Conservation (phyloP, 306 rosid genomes). For the Quercus aquifolioides region DNA sequence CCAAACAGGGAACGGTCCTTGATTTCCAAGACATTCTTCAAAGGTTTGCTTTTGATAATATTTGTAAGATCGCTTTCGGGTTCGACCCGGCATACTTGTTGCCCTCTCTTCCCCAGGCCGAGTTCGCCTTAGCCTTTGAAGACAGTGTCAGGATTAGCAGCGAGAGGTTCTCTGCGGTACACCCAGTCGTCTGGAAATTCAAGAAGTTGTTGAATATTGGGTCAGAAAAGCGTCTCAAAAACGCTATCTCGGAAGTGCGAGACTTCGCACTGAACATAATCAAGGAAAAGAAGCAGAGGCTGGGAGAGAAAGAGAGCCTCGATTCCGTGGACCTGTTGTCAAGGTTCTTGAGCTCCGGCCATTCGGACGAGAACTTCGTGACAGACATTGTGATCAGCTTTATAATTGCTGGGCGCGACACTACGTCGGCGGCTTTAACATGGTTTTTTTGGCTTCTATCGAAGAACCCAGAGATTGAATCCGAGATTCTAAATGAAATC, state of each 20-base stretch:
- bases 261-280: conserved; percentile 35
- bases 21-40: conserved; percentile 34
- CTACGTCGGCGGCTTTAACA: too few species aligned
- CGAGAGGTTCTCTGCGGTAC: too few species aligned
- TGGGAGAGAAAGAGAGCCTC: conserved; percentile 8
- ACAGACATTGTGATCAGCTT: conserved; percentile 44
- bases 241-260: conserved; percentile 35
- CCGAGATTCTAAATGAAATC: conserved; percentile 34
- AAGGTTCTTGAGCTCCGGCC: conserved; percentile 46
- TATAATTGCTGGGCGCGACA: too few species aligned
- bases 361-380: conserved; percentile 47
- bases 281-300: conserved; percentile 42
- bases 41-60: conserved; percentile 61
- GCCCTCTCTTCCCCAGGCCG: conserved; percentile 43
- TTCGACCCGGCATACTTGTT: conserved; percentile 56
- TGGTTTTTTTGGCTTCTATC: conserved; percentile 54
- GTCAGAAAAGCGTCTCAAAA: conserved; percentile 5
- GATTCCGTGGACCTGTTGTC: conserved; percentile 47
- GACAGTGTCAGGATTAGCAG: too few species aligned
- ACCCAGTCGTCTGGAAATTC: too few species aligned
- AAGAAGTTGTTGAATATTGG: too few species aligned
- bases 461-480: conserved; percentile 38
- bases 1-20: not conserved
- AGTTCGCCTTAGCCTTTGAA: conserved; percentile 32
- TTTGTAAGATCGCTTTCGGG: conserved; percentile 65